These are phyloP conservation scores for Pythium myriotylum DNA, from an alignment of 352 stramenopile genomes.

Conservation along the genomic window DNA sequence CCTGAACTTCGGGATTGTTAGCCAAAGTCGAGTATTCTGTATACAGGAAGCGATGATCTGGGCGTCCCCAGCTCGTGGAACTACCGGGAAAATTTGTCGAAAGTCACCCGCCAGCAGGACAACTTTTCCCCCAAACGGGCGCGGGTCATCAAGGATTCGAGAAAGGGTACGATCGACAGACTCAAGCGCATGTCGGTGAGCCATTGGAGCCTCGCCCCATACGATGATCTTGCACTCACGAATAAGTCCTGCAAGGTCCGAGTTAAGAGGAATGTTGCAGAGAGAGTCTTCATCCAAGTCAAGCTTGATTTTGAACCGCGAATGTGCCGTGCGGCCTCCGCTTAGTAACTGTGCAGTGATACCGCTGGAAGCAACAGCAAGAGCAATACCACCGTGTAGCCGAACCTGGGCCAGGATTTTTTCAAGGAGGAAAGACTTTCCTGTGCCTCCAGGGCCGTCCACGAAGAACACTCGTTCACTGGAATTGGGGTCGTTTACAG, in stretches of 20 bases:
- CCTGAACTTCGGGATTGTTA: too few species aligned
- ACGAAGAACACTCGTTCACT: conserved; percentile 7
- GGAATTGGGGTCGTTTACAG: not conserved
- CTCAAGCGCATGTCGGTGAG: conserved; percentile 8
- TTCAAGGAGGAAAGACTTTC: conserved; percentile 13
- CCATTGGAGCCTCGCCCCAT: conserved; percentile 16
- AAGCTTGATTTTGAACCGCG: conserved; percentile 30
- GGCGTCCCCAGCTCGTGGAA: conserved; percentile 1
- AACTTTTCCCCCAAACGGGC: conserved; percentile 8
- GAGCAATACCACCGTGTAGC: conserved; percentile 9
- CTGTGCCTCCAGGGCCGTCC: conserved; percentile 15
- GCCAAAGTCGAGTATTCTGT: not conserved
- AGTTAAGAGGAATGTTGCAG: conserved; percentile 13
- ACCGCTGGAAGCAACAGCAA: conserved; percentile 33
- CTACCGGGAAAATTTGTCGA: conserved; percentile 17
- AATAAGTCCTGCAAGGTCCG: not conserved
- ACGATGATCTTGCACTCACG: not conserved
- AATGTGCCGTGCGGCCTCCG: conserved; percentile 34
- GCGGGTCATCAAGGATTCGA: not conserved
- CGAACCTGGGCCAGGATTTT: conserved; percentile 23
- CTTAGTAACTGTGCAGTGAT: conserved; percentile 34
- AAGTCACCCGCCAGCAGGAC: conserved; percentile 11
- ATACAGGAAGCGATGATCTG: not conserved
- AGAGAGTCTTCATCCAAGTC: conserved; percentile 5
- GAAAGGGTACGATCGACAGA: conserved; percentile 9